Conservation (phyloP, 2,329 filamentous ascomycete species). For the Fulvia fulva region DNA sequence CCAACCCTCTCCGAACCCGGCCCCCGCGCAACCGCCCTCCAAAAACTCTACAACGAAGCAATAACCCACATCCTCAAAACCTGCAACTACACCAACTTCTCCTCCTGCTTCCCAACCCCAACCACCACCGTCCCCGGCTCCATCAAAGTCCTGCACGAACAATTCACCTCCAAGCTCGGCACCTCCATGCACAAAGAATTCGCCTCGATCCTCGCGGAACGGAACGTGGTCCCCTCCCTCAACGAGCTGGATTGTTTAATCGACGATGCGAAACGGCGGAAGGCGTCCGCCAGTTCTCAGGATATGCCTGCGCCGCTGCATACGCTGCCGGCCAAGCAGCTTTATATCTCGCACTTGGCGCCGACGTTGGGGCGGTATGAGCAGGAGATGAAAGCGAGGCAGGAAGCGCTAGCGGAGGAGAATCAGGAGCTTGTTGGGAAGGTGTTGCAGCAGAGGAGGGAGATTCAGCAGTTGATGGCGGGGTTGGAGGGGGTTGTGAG, state of each 20-base stretch:
- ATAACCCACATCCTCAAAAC: constrained; percentile 58
- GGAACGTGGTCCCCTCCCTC: constrained; percentile 54
- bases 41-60: constrained; percentile 58
- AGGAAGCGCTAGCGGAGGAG: constrained; percentile 48
- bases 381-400: constrained; percentile 45
- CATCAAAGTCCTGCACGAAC: constrained; percentile 54
- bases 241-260: constrained; percentile 60
- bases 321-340: constrained; percentile 52
- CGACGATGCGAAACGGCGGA: constrained; percentile 54
- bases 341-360: constrained; percentile 57
- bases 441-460: constrained; percentile 51
- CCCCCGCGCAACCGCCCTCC: constrained; percentile 56
- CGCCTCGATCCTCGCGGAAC: constrained; percentile 55
- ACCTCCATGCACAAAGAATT: constrained; percentile 52
- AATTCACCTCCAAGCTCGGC: constrained; percentile 57
- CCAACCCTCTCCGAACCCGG: constrained; percentile 54
- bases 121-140: constrained; percentile 54
- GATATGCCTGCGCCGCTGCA: constrained; percentile 49
- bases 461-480: constrained; percentile 54
- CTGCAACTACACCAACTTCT: constrained; percentile 59
- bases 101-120: constrained; percentile 61
- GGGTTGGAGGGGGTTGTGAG: constrained; percentile 54
- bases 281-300: constrained; percentile 29
- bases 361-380: constrained; percentile 53
- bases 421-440: constrained; percentile 52